Evolutionary conservation across 78 protist genomes (phyloP).

Genomic region (Dictyostelium capitatum): DNA sequence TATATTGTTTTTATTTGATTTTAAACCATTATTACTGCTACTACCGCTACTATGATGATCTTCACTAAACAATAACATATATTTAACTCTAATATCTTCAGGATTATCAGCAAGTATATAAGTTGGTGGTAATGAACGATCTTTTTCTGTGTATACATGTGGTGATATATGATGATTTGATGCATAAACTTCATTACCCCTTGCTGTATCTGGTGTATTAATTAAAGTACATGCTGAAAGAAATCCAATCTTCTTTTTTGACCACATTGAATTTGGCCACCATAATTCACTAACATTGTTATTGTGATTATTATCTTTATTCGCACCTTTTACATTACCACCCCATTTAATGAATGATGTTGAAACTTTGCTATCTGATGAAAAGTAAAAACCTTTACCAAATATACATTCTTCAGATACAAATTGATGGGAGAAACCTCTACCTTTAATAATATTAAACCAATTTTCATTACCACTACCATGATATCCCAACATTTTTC

Average conservation of each 20-base stretch:
- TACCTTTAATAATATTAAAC: slow-evolving; percentile 54
- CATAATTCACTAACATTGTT: neutral
- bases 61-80: slow-evolving; percentile 36
- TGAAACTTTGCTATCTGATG: slow-evolving; percentile 58
- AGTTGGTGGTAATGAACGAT: slow-evolving; percentile 39
- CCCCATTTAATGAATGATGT: slow-evolving; percentile 51
- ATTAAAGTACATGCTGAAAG: slow-evolving; percentile 49
- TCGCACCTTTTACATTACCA: neutral
- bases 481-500: slow-evolving; percentile 54
- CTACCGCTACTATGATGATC: neutral
- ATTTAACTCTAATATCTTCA: slow-evolving; percentile 49
- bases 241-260: slow-evolving; percentile 33
- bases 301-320: neutral
- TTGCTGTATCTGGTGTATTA: slow-evolving; percentile 32
- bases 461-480: slow-evolving; percentile 68
- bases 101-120: slow-evolving; percentile 36
- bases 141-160: slow-evolving; percentile 19
- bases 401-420: slow-evolving; percentile 44
- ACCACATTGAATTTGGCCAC: slow-evolving; percentile 58
- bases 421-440: slow-evolving; percentile 52
- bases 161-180: neutral
- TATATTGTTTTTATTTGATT: neutral
- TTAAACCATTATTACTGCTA: neutral
- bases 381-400: slow-evolving; percentile 65
- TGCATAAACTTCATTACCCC: slow-evolving; percentile 33